Evolutionary conservation across 805 yeast genomes (phyloP), one percentile per base, ranked within the genome.

Genomic region (Candida hungchunana): DNA sequence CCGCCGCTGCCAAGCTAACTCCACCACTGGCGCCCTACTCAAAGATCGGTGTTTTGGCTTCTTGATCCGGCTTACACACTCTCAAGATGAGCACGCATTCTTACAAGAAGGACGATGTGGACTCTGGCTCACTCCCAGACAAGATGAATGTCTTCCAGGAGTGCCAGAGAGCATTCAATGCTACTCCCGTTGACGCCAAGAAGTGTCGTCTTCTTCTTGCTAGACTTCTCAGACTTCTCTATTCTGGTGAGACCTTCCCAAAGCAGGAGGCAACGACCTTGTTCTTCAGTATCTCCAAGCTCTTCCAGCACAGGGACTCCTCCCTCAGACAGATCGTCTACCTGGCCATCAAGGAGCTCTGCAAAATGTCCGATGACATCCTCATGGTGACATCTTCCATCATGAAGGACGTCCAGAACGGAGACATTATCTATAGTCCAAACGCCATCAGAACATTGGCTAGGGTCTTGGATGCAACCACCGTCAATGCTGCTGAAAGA

Each of bases 91-190:
- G 96, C 30, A 78, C 95, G 25, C 78, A 70, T 48, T 69, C 83
- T 29, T 87, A 85, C 64, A 88, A 87, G 67, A 84, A 85, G 66
- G 77, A 73, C 63, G 96, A 88, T 56, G 87, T 83, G 58, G 85
- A 73, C 48, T 68, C 82, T 32, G 79, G 81, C 39, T 66, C 71
- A 22, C 61, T 75, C 50, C 94, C 95, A 38, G 97, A 93, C 64
- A 89, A 89, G 64, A 93, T 93, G 97, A 82, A 96, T 9, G 89
- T 93, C 44, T 90, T 83, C 62, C 98, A 93, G 64, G 96, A 89
- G 59, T 89, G 97, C 69, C 68, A 86, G 55, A 84, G 84, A 48
- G 89, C 85, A 42, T 93, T 93, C 73, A 90, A 89, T 66, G 86
- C 89, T 46, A 74, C 93, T 29, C 95, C 95, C 9, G 82, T 89